Evolutionary conservation across 495 filamentous ascomycete species (phyloP).

Genomic region (Penicillium dipodomyicola): DNA sequence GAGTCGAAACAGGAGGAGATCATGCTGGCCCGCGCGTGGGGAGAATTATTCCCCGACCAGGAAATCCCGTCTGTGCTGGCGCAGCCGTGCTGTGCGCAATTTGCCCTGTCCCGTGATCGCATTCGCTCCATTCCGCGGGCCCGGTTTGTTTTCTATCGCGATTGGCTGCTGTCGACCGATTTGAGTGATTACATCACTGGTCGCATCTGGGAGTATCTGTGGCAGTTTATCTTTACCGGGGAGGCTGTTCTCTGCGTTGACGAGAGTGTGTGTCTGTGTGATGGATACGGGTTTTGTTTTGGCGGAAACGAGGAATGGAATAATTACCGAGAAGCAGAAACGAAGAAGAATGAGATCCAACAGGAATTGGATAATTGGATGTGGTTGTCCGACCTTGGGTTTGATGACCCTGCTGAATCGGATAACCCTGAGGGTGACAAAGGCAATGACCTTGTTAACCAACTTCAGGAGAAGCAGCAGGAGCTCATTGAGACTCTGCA

Average conservation of each 20-base stretch:
- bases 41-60: constrained; percentile 54
- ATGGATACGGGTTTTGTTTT: constrained; percentile 77
- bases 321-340: constrained; percentile 43
- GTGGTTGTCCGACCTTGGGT: constrained; percentile 37
- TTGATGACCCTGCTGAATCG: constrained; percentile 30
- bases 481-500: constrained; percentile 33
- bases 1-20: constrained; percentile 59
- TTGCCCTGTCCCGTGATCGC: constrained; percentile 55
- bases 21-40: constrained; percentile 53
- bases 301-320: constrained; percentile 55
- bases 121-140: constrained; percentile 56
- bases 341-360: constrained; percentile 42
- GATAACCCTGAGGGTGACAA: constrained; percentile 32
- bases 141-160: constrained; percentile 61
- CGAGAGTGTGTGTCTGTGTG: constrained; percentile 71
- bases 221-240: constrained; percentile 67
- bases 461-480: constrained; percentile 32
- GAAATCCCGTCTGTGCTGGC: constrained; percentile 53
- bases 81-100: constrained; percentile 68
- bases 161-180: constrained; percentile 65
- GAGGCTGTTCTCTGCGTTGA: constrained; percentile 58
- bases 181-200: constrained; percentile 66
- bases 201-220: constrained; percentile 73
- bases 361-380: constrained; percentile 50
- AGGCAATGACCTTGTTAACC: constrained; percentile 14